Percentiles rank a stretch among this genome's conserved stretches.
phyloP scores from a whole-genome alignment of 129 eudicot genomes.

The Flaveria ramosissima region DNA sequence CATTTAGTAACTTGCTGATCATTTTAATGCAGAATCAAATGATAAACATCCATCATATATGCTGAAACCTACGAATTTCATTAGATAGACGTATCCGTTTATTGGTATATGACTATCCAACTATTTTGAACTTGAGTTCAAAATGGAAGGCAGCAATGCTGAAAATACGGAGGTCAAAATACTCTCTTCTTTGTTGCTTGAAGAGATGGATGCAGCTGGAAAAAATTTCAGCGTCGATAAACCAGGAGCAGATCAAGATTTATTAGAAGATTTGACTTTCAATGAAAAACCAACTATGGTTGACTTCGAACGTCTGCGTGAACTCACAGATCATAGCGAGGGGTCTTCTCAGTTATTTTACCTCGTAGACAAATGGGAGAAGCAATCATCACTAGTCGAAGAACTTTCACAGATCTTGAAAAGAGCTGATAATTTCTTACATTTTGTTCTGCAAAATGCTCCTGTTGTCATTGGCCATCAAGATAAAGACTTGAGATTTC shows the following conservation, averaged over 20 bases:
- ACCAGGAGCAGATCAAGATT: conserved; percentile 60
- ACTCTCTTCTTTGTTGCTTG: conserved; percentile 89
- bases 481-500: conserved; percentile 83
- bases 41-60: conserved; percentile 2
- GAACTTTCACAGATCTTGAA: conserved; percentile 82
- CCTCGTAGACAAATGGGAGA: conserved; percentile 80
- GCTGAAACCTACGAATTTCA: conserved; percentile 14
- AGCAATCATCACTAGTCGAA: conserved; percentile 85
- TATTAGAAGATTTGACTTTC: conserved; percentile 65
- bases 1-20: conserved; percentile 24
- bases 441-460: conserved; percentile 92
- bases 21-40: conserved; percentile 25
- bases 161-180: conserved; percentile 77
- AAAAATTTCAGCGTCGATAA: conserved; percentile 72
- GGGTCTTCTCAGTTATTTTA: conserved; percentile 77
- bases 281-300: conserved; percentile 58
- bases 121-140: conserved; percentile 18
- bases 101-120: conserved; percentile 25
- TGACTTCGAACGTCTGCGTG: conserved; percentile 63
- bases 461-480: conserved; percentile 96
- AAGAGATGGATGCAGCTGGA: conserved; percentile 82
- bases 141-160: conserved; percentile 46
- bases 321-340: conserved; percentile 74
- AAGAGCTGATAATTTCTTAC: conserved; percentile 91
- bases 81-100: conserved; percentile 14